Evolutionary conservation across 148 eudicot species (phyloP), one percentile per base, ranked within the genome.

Genomic region (Mesembryanthemum crystallinum): DNA sequence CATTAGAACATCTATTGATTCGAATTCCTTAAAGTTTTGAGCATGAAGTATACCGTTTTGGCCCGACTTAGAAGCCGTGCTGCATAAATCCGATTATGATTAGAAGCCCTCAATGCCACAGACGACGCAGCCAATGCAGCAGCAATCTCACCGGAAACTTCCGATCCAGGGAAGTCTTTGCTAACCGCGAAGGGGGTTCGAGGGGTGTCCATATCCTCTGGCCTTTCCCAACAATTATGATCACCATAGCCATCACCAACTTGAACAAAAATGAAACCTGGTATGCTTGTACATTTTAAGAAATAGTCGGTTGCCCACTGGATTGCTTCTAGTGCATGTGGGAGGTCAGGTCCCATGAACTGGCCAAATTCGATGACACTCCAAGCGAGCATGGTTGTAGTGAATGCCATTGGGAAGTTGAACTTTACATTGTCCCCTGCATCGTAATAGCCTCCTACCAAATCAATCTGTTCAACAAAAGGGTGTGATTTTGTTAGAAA

Each of bases 341-440:
- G 63, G 30, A 77, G 39, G 30, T 86, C 87, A 6, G 77, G 2
- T 9, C 78, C 85, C 86, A 90, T 83, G 64, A 20, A 63, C 27
- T 76, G 64, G 13, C 84, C 79, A 21, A 85, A 88, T 51, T 90
- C 91, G 23, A 88, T 30, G 25, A 85, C 86, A 4, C 91, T 81
- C 94, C 94, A 90, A 33, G 94, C 87, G 15, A 90, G 82, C 88
- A 90, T 82, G 23, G 94, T 88, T 32, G 91, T 86, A 3, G 88
- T 49, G 79, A 81, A 90, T 23, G 89, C 94, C 94, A 90, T 90
- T 3, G 94, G 91, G 59, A 90, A 86, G 77, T 86, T 76, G 83
- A 86, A 90, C 69, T 90, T 90, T 0, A 90, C 84, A 35, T 88
- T 90, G 83, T 90, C 91, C 0, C 94, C 94, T 8, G 94, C 94